These are phyloP conservation scores for Botrytis squamosa DNA, from an alignment of 2,329 filamentous ascomycete genomes.

Conservation along the genomic window DNA sequence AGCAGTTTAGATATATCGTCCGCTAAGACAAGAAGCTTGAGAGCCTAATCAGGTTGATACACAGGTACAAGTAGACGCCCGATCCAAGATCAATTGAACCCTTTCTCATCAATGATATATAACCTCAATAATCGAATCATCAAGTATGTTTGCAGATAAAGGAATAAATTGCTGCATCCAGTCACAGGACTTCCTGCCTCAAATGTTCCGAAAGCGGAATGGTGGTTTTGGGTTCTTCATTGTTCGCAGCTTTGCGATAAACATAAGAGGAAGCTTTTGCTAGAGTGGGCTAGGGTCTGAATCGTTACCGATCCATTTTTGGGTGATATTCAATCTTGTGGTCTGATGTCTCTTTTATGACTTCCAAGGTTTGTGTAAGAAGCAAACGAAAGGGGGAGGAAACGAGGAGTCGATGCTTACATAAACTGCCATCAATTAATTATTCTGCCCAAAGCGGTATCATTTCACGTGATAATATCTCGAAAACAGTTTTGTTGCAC, in stretches of 20 bases:
- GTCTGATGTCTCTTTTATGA: background rate
- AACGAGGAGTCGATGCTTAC: background rate
- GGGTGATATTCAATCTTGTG: background rate
- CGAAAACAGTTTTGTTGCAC: background rate
- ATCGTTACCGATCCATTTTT: background rate
- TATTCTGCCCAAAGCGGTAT: background rate
- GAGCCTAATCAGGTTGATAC: background rate
- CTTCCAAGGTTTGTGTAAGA: background rate
- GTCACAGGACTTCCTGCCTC: slow-evolving; percentile 4
- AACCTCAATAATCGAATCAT: too few relatives aligned
- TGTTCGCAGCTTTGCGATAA: slow-evolving; percentile 12
- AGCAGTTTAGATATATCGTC: background rate
- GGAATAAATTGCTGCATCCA: background rate
- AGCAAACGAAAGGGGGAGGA: background rate
- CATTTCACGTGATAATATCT: background rate
- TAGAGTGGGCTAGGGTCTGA: fast-evolving
- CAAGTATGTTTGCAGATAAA: slow-evolving; percentile 7
- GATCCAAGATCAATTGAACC: background rate
- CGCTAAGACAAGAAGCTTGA: background rate
- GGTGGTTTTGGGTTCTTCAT: background rate
- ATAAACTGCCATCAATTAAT: background rate
- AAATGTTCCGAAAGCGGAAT: background rate
- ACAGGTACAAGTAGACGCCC: background rate
- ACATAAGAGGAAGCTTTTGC: background rate
- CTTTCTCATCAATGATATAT: background rate